These are phyloP conservation scores for Phalaenopsis hybrid DNA, from an alignment of 116 monocot species.

Conservation along the genomic window DNA sequence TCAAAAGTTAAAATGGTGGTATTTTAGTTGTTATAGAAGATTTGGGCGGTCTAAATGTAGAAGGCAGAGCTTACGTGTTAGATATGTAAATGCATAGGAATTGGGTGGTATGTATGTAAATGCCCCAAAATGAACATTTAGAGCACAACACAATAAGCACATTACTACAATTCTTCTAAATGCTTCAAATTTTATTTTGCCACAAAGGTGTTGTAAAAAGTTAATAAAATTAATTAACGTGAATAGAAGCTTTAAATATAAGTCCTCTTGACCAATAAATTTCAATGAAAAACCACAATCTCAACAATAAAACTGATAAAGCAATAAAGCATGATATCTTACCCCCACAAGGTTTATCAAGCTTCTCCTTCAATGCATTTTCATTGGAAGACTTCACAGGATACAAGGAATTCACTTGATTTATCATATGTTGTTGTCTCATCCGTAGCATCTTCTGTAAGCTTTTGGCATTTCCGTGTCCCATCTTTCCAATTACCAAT, in stretches of 20 bases:
- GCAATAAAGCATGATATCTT: conserved; percentile 25
- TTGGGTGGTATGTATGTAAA: too few relatives aligned
- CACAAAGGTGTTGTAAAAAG: background rate
- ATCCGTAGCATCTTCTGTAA: conserved; percentile 44
- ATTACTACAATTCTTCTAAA: background rate
- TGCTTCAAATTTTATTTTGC: background rate
- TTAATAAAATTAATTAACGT: background rate
- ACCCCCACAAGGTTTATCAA: conserved; percentile 21
- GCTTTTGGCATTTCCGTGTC: conserved; percentile 53
- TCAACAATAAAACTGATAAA: background rate
- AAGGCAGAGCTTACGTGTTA: too few relatives aligned
- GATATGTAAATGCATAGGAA: too few relatives aligned
- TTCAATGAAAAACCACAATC: background rate
- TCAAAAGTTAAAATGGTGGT: too few relatives aligned
- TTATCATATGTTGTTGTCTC: conserved; percentile 78
- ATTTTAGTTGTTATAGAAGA: too few relatives aligned
- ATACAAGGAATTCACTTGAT: conserved; percentile 68
- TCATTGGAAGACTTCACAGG: conserved; percentile 52
- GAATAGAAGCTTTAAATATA: background rate
- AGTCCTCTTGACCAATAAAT: background rate
- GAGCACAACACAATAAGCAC: background rate
- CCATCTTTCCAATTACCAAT: conserved; percentile 61
- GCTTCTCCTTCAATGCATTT: conserved; percentile 27
- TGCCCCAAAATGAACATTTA: background rate
- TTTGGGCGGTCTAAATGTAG: too few relatives aligned